Conservation (phyloP, 306 rosid species). For the peach (Prunus persica) region DNA sequence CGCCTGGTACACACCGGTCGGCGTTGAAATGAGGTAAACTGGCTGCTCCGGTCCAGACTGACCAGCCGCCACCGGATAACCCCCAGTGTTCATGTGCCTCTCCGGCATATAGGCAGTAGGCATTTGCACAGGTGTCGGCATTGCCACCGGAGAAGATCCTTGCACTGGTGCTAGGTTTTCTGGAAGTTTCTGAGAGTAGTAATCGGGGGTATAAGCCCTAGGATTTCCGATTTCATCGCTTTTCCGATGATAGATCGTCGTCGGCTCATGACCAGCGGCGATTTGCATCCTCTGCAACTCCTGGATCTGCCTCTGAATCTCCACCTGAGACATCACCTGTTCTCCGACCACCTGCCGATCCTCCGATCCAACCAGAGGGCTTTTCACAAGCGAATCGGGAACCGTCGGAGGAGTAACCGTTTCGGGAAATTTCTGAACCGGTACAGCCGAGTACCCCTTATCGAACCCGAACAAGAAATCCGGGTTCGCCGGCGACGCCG, state of each 20-base stretch:
- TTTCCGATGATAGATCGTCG: conserved; percentile 32
- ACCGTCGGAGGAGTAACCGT: conserved; percentile 26
- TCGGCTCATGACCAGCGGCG: conserved; percentile 40
- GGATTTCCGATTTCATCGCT: conserved; percentile 41
- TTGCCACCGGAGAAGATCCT: conserved; percentile 27
- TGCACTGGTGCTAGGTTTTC: conserved; percentile 38
- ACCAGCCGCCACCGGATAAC: conserved; percentile 33
- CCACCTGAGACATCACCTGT: conserved; percentile 32
- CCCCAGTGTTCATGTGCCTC: conserved; percentile 41
- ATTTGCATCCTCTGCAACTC: conserved; percentile 54
- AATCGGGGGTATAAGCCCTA: conserved; percentile 36
- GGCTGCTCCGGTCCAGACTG: conserved; percentile 47
- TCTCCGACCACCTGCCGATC: conserved; percentile 42
- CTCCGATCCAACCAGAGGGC: conserved; percentile 37
- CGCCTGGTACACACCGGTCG: conserved; percentile 60
- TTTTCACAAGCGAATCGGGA: conserved; percentile 37
- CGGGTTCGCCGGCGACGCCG: conserved; percentile 37
- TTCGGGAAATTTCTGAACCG: conserved; percentile 35
- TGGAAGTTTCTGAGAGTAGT: conserved; percentile 37
- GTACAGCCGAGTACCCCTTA: conserved; percentile 32
- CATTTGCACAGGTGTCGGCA: conserved; percentile 30
- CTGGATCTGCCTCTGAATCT: conserved; percentile 54
- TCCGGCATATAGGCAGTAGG: conserved; percentile 45
- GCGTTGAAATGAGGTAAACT: conserved; percentile 60
- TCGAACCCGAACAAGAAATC: conserved; percentile 83